phyloP scores from a whole-genome alignment of 495 filamentous ascomycete genomes.

The Aspergillus incahuasiensis region DNA sequence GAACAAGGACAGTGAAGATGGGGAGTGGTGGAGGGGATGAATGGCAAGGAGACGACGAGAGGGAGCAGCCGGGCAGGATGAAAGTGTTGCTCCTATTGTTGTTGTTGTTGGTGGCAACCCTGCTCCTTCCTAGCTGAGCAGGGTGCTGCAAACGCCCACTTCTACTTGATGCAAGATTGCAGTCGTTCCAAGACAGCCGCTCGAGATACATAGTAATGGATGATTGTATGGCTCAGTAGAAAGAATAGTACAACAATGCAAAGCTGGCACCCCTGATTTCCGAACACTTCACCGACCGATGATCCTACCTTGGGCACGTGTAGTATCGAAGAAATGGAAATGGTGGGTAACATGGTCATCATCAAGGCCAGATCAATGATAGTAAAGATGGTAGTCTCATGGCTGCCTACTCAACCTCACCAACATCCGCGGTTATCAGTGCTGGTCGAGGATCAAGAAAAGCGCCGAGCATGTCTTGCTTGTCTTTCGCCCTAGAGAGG shows the following conservation, averaged over 20 bases:
- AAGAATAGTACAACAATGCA: constrained; percentile 6
- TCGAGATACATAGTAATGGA: not conserved
- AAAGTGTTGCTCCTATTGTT: not conserved
- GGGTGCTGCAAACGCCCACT: not conserved
- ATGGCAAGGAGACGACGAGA: not conserved
- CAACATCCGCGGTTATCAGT: constrained; percentile 6
- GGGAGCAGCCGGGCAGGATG: not conserved
- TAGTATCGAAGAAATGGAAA: constrained; percentile 2
- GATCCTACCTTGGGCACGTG: not conserved
- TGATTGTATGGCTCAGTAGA: not conserved
- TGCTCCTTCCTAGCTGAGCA: not conserved
- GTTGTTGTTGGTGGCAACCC: not conserved
- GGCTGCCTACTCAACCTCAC: constrained; percentile 15
- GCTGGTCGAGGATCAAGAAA: constrained; percentile 15
- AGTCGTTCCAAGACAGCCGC: not conserved
- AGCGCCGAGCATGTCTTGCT: constrained; percentile 15
- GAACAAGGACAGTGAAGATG: not conserved
- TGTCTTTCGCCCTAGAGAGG: constrained; percentile 12
- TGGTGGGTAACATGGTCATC: constrained; percentile 2
- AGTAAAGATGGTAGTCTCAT: not conserved
- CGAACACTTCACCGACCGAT: not conserved
- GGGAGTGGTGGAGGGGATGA: not conserved
- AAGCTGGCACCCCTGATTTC: not conserved
- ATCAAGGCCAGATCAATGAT: not conserved
- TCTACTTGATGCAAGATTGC: not conserved